A percentile compares a stretch with the other conserved stretches of the same genome.
Conservation (phyloP, 345 rosid species). For the Lagerstroemia speciosa region DNA sequence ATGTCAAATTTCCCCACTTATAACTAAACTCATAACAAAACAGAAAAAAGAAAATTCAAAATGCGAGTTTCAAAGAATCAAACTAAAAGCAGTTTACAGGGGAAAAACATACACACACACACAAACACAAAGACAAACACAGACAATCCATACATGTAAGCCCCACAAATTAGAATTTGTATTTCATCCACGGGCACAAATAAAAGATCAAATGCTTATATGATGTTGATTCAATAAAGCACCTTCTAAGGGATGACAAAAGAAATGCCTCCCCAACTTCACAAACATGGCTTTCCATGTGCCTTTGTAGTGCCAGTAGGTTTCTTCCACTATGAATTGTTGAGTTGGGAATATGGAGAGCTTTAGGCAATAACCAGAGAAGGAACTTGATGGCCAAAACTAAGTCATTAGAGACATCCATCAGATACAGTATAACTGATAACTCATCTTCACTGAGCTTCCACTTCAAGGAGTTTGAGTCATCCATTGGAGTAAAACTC, state of each 20-base stretch:
- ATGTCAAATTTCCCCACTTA: neutral
- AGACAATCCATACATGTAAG: neutral
- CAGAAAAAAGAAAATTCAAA: neutral
- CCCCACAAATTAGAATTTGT: neutral
- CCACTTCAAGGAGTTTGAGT: constrained; percentile 51
- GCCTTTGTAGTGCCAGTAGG: constrained; percentile 40
- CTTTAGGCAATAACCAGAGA: constrained; percentile 89
- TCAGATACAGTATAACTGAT: constrained; percentile 56
- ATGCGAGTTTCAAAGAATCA: neutral
- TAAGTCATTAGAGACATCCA: constrained; percentile 72
- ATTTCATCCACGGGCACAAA: neutral
- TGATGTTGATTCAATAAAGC: constrained; percentile 7
- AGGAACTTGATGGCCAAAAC: constrained; percentile 68
- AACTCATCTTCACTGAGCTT: constrained; percentile 89
- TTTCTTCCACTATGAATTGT: constrained; percentile 70
- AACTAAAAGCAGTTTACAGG: neutral
- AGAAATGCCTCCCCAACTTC: constrained; percentile 78
- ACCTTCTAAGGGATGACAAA: constrained; percentile 82
- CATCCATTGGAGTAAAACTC: constrained; percentile 52
- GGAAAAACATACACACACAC: no score
- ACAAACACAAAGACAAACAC: no score
- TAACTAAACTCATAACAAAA: neutral
- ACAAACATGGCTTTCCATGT: constrained; percentile 57
- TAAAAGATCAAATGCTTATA: neutral
- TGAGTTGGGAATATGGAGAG: constrained; percentile 43